Conservation (phyloP, 2,329 filamentous ascomycete species). For the Elsinoe perseae region DNA sequence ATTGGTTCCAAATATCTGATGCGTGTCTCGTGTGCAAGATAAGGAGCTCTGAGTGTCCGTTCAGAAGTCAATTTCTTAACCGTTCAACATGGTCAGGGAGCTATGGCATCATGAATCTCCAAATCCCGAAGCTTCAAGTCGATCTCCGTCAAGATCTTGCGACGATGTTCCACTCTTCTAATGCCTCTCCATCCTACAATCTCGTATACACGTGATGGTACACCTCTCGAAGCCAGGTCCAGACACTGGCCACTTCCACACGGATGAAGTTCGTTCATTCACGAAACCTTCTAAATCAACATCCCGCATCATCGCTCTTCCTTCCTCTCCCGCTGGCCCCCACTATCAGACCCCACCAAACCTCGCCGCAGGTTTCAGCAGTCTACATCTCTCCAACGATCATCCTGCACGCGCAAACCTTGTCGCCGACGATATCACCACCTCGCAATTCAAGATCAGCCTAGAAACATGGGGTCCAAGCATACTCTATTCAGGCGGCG, state of each 20-base stretch:
- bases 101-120: slow-evolving; percentile 1
- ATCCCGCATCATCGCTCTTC: slow-evolving; percentile 24
- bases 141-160: background rate
- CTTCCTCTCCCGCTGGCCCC: slow-evolving; percentile 14
- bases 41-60: no score
- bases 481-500: slow-evolving; percentile 22
- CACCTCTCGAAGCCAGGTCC: slow-evolving; percentile 20
- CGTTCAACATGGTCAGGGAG: background rate
- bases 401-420: slow-evolving; percentile 23
- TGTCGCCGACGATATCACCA: slow-evolving; percentile 23
- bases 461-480: slow-evolving; percentile 25
- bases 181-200: background rate
- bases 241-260: slow-evolving; percentile 27
- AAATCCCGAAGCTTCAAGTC: background rate
- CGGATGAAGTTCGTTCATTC: slow-evolving; percentile 23
- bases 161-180: background rate
- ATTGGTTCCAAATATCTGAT: no score
- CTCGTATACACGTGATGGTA: slow-evolving; percentile 12
- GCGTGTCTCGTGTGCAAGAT: no score
- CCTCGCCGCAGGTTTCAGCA: slow-evolving; percentile 25
- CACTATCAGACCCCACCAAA: slow-evolving; percentile 26
- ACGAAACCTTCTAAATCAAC: slow-evolving; percentile 20
- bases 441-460: slow-evolving; percentile 21
- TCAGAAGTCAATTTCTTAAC: background rate
- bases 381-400: slow-evolving; percentile 24